These are phyloP conservation scores for Solanum peruvianum DNA, from an alignment of 257 asterid genomes.

Conservation along the genomic window DNA sequence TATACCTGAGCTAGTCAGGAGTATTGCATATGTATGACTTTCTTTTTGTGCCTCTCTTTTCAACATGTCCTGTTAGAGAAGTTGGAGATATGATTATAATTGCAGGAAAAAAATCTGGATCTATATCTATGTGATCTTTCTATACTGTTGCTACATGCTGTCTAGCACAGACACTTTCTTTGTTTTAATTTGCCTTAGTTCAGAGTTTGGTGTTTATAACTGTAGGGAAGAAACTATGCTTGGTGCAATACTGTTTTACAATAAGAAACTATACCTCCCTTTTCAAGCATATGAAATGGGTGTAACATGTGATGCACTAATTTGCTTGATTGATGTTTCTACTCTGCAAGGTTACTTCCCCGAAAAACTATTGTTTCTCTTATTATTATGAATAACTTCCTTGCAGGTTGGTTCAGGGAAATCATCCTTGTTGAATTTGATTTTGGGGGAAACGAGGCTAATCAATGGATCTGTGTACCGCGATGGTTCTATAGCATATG, in stretches of 20 bases:
- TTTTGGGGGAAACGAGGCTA: constrained; percentile 70
- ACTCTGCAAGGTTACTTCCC: neutral
- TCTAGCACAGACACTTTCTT: neutral
- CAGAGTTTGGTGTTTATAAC: neutral
- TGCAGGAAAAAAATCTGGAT: neutral
- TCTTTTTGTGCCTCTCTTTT: neutral
- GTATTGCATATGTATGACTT: neutral
- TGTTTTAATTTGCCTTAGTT: neutral
- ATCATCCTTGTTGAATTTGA: constrained; percentile 68
- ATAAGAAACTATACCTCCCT: neutral
- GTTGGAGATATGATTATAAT: neutral
- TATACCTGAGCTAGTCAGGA: neutral
- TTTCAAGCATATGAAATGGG: neutral
- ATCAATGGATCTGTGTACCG: constrained; percentile 41
- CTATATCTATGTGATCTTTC: neutral
- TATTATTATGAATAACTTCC: neutral
- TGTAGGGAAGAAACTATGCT: neutral
- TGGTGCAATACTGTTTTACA: neutral
- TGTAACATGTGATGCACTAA: neutral
- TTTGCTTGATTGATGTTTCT: neutral
- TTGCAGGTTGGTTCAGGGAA: constrained; percentile 94
- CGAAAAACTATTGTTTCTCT: neutral
- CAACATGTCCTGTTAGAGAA: neutral
- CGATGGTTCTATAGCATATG: constrained; percentile 65
- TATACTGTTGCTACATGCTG: neutral